These are phyloP conservation scores for Ammopiptanthus mongolicus DNA, from an alignment of 306 rosid genomes.

Conservation along the genomic window DNA sequence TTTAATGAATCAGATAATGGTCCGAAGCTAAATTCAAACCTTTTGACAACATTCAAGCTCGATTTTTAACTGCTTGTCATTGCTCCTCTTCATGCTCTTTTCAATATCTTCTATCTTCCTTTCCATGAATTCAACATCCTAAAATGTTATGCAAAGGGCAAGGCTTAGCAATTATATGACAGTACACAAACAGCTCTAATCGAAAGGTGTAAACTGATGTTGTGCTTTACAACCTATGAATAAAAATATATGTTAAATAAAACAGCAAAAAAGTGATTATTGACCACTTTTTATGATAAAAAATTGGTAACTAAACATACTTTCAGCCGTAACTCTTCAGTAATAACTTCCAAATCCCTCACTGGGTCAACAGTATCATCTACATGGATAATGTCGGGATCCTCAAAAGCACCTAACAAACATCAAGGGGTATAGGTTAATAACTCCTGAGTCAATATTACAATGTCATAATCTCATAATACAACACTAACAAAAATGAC, in stretches of 20 bases:
- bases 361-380: slow-evolving; percentile 96
- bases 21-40: slow-evolving; percentile 40
- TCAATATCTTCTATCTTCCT: slow-evolving; percentile 80
- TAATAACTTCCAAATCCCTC: slow-evolving; percentile 84
- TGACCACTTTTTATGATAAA: neutral
- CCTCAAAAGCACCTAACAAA: slow-evolving; percentile 93
- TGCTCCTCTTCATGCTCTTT: slow-evolving; percentile 99
- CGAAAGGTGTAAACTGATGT: neutral
- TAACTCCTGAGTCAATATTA: neutral
- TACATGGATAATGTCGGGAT: slow-evolving; percentile 90
- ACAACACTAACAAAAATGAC: neutral
- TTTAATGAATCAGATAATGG: neutral
- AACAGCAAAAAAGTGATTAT: neutral
- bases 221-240: neutral
- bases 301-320: slow-evolving; percentile 33
- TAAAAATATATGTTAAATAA: slow-evolving; percentile 4
- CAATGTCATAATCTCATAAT: neutral
- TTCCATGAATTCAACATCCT: slow-evolving; percentile 92
- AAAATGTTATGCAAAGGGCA: neutral
- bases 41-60: slow-evolving; percentile 82
- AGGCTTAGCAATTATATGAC: slow-evolving; percentile 5
- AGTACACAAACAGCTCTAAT: neutral
- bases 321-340: slow-evolving; percentile 85
- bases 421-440: neutral
- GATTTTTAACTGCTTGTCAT: slow-evolving; percentile 88